A percentile compares a stretch with the other conserved stretches of the same genome.
Conservation (phyloP, 345 rosid genomes). For the Triadica sebifera region DNA sequence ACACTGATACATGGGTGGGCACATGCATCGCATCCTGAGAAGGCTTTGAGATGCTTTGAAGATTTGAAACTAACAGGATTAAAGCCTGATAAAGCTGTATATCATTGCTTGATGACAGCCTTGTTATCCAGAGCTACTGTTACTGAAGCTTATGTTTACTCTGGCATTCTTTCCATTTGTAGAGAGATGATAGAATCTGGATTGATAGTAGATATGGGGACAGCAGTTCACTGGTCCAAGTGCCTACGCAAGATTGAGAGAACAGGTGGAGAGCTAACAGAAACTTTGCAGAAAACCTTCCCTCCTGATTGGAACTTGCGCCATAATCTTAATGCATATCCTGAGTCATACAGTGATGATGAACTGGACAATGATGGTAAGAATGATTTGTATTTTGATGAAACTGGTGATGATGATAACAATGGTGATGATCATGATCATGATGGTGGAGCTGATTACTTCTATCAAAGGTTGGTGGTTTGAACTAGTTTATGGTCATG, state of each 20-base stretch:
- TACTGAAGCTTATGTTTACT: slow-evolving; percentile 68
- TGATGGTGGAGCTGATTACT: slow-evolving; percentile 24
- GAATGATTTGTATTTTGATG: slow-evolving; percentile 6
- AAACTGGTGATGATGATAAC: slow-evolving; percentile 21
- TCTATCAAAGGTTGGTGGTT: slow-evolving; percentile 13
- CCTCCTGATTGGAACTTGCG: slow-evolving; percentile 83
- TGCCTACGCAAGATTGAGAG: slow-evolving; percentile 79
- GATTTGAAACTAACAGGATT: slow-evolving; percentile 74
- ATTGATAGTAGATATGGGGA: slow-evolving; percentile 85
- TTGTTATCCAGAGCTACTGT: slow-evolving; percentile 77
- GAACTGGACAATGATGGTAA: slow-evolving; percentile 24
- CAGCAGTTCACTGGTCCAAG: slow-evolving; percentile 91
- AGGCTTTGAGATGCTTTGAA: slow-evolving; percentile 76
- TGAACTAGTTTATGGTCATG: not conserved
- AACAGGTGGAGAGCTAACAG: slow-evolving; percentile 86
- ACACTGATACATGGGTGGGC: slow-evolving; percentile 95
- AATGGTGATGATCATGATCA: slow-evolving; percentile 22
- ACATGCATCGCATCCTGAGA: slow-evolving; percentile 86
- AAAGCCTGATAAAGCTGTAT: slow-evolving; percentile 84
- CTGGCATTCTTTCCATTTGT: slow-evolving; percentile 56
- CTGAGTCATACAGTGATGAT: slow-evolving; percentile 38
- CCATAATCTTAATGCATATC: slow-evolving; percentile 31
- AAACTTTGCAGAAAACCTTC: slow-evolving; percentile 86
- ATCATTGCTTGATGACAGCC: slow-evolving; percentile 86
- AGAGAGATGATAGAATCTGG: slow-evolving; percentile 74